Base-by-base conservation (phyloP, 306 rosid species). In the Benincasa hispida region DNA sequence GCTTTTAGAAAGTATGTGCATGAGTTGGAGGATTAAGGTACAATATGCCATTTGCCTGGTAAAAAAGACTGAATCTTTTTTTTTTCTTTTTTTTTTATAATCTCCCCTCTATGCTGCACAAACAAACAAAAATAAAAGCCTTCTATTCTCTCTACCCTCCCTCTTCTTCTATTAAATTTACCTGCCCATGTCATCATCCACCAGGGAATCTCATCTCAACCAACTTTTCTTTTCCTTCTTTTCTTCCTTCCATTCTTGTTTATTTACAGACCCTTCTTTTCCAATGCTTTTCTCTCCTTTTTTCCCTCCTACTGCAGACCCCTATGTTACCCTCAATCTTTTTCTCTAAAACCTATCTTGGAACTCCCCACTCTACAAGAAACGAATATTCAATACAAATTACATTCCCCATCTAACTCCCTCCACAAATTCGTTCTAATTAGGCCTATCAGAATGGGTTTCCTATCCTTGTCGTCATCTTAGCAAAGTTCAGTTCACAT, bases 21-120 rank as follows among this genome's bases (percentile, higher is more conserved):
- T 81, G 70, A 87, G 95, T 90, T 83, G 97, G 96, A 91, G 92
- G 78, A 85, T 88, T 85, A 77, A 85, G 89, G 93, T 90, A 86
- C 93, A 84, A 79, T 78, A 94, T 94, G 76, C 93, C 91, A 92
- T 84, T 94, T 92, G 97, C 95, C 96, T 86, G 7, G 89, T 82
- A 59, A 83, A 93, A 88, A 84, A 89, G 86, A 81, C 78, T 61
- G 83, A 82, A 73, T 82, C 87, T 87, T 88, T 86, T 72, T 78
- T 74, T 77, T n/a, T n/a, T n/a, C n/a, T n/a, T n/a, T n/a, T n/a
- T n/a, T n/a, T n/a, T n/a, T n/a, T n/a, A n/a, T n/a, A n/a, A 77
- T 79, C 85, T 77, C 79, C 78, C 83, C 72, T 66, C 51, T 66
- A 50, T 10, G 86, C 84, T 58, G 72, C 89, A 90, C 85, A 86